These are phyloP conservation scores for Aureobasidium melanogenum DNA, from an alignment of 2,329 filamentous ascomycete genomes.

Conservation along the genomic window DNA sequence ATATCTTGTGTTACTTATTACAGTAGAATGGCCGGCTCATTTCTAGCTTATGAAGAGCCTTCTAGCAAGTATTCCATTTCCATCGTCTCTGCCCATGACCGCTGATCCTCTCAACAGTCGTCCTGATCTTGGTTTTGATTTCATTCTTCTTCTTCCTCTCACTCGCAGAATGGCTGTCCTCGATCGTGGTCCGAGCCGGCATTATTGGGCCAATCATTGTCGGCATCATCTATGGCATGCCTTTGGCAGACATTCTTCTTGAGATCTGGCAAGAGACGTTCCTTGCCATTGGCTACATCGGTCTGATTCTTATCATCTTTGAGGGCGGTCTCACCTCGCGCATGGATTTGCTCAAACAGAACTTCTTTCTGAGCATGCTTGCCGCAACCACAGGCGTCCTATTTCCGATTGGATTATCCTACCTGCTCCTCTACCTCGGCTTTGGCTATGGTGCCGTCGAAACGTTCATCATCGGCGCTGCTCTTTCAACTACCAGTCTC, in stretches of 20 bases:
- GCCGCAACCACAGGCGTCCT: constrained; percentile 37
- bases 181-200: constrained; percentile 34
- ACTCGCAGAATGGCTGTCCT: constrained; percentile 34
- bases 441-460: constrained; percentile 29
- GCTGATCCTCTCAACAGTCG: constrained; percentile 22
- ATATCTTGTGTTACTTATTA: not conserved
- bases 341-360: constrained; percentile 38
- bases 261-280: constrained; percentile 38
- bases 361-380: constrained; percentile 34
- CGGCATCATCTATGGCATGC: constrained; percentile 39
- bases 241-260: constrained; percentile 37
- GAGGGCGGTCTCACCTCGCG: constrained; percentile 41
- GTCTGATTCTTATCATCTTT: constrained; percentile 43
- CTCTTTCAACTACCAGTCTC: constrained; percentile 21
- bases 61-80: constrained; percentile 4
- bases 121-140: constrained; percentile 33
- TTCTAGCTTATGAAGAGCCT: constrained; percentile 8
- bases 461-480: constrained; percentile 23
- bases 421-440: constrained; percentile 34
- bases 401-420: constrained; percentile 39
- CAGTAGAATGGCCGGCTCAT: not conserved
- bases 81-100: constrained; percentile 16
- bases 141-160: constrained; percentile 40
- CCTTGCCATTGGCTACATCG: constrained; percentile 39
- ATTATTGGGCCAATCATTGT: constrained; percentile 41